Percentiles rank a stretch among this genome's conserved stretches.
These are phyloP conservation scores for Rhizophagus clarus DNA, from an alignment of 192 early-diverging fungal species.

Conservation along the genomic window DNA sequence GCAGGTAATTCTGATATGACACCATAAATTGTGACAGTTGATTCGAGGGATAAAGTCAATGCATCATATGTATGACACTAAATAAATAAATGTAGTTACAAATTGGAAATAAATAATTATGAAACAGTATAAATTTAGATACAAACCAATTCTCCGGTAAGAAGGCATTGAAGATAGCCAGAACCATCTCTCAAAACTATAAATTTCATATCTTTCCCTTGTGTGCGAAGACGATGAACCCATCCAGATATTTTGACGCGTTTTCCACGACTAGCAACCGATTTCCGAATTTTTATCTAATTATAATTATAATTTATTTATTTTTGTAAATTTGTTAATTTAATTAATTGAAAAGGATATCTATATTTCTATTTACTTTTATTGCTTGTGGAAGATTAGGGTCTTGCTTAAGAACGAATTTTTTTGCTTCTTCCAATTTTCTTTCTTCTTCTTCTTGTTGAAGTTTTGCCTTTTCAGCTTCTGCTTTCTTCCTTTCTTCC, in stretches of 20 bases:
- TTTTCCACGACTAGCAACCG: constrained; percentile 63
- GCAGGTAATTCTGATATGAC: constrained; percentile 83
- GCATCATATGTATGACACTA: constrained; percentile 96
- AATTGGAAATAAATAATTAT: not conserved
- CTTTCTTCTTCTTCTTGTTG: constrained; percentile 76
- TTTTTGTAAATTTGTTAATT: not conserved
- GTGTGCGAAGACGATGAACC: constrained; percentile 93
- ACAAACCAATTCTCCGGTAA: constrained; percentile 80
- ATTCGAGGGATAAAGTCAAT: constrained; percentile 88
- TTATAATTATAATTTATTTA: not conserved
- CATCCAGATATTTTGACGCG: constrained; percentile 91
- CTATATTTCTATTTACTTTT: constrained; percentile 44
- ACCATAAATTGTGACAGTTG: constrained; percentile 89
- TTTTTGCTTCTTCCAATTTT: constrained; percentile 83
- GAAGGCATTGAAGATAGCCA: constrained; percentile 91
- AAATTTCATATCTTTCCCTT: constrained; percentile 98
- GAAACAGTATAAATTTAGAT: not conserved
- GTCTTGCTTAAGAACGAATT: constrained; percentile 76
- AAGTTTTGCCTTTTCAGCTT: constrained; percentile 66
- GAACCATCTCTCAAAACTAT: constrained; percentile 92
- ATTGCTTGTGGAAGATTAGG: constrained; percentile 69
- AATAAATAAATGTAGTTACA: not conserved
- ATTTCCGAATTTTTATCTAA: constrained; percentile 78
- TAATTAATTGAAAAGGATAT: not conserved
- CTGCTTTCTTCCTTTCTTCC: constrained; percentile 73